Evolutionary conservation across 257 asterid species (phyloP).

Genomic region (Paraleonurus japonicus): DNA sequence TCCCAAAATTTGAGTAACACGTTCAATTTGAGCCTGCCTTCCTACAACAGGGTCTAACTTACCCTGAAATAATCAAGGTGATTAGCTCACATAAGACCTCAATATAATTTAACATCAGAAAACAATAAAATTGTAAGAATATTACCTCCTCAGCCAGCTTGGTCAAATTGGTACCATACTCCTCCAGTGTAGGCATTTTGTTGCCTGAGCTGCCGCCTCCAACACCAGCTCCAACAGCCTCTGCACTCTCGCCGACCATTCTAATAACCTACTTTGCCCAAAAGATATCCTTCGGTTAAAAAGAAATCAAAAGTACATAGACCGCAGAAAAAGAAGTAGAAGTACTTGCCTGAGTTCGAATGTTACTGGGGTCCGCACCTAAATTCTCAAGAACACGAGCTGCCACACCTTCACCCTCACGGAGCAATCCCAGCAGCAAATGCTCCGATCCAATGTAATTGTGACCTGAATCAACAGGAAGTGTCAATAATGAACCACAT

Average conservation of each 20-base stretch:
- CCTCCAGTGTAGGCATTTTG: slow-evolving; percentile 80
- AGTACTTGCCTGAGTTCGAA: slow-evolving; percentile 74
- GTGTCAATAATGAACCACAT: neutral
- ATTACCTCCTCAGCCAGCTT: slow-evolving; percentile 90
- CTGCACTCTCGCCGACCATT: slow-evolving; percentile 84
- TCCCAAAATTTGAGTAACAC: slow-evolving; percentile 96
- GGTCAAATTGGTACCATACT: slow-evolving; percentile 74
- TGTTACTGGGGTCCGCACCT: slow-evolving; percentile 94
- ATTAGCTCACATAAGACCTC: slow-evolving; percentile 16
- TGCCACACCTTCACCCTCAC: slow-evolving; percentile 99
- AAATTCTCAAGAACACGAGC: slow-evolving; percentile 95
- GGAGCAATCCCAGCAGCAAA: slow-evolving; percentile 89
- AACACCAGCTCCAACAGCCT: slow-evolving; percentile 79
- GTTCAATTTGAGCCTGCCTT: slow-evolving; percentile 88
- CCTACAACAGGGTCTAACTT: slow-evolving; percentile 98
- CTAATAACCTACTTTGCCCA: slow-evolving; percentile 51
- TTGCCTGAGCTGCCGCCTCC: slow-evolving; percentile 76
- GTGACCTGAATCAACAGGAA: slow-evolving; percentile 61
- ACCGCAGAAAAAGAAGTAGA: neutral
- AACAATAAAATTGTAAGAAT: neutral
- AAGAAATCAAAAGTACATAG: neutral
- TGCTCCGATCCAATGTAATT: slow-evolving; percentile 99
- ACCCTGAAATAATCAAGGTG: slow-evolving; percentile 54
- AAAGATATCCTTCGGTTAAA: slow-evolving; percentile 13
- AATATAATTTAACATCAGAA: slow-evolving; percentile 4